Percentiles rank a stretch among this genome's conserved stretches.
phyloP scores from a whole-genome alignment of 169 alveolate species.

The Hepatocystis sp. region DNA sequence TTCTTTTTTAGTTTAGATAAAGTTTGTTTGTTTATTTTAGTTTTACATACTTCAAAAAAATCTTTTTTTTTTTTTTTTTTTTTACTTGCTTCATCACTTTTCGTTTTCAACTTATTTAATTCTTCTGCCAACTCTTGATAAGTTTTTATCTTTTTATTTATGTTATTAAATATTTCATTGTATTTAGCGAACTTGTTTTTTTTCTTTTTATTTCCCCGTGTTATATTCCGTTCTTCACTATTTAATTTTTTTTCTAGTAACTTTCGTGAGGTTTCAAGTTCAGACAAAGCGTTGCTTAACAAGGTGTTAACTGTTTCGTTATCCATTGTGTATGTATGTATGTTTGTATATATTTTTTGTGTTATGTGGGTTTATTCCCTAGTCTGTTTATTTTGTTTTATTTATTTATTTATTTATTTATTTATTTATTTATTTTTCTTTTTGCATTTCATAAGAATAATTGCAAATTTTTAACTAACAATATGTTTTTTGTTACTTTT shows the following conservation, averaged over 20 bases:
- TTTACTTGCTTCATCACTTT: background rate
- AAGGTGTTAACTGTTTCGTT: background rate
- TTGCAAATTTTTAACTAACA: too few species aligned
- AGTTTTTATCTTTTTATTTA: constrained; percentile 8
- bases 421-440: background rate
- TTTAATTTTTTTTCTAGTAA: constrained; percentile 8
- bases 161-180: background rate
- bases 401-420: background rate
- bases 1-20: constrained; percentile 26
- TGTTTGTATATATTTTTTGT: background rate
- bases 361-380: background rate
- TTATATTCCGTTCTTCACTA: background rate
- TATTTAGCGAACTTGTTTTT: constrained; percentile 13
- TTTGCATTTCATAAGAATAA: background rate
- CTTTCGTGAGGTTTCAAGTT: constrained; percentile 30
- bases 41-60: constrained; percentile 28
- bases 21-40: background rate
- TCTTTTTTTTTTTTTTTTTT: background rate
- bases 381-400: background rate
- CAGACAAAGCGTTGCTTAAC: constrained; percentile 7
- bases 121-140: constrained; percentile 5
- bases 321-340: constrained; percentile 23
- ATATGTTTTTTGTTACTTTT: too few species aligned
- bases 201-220: constrained; percentile 6
- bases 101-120: background rate